Percentiles rank a stretch among this genome's conserved stretches.
These are phyloP conservation scores for Leishmania tropica DNA, from an alignment of 208 protist species.

Conservation along the genomic window DNA sequence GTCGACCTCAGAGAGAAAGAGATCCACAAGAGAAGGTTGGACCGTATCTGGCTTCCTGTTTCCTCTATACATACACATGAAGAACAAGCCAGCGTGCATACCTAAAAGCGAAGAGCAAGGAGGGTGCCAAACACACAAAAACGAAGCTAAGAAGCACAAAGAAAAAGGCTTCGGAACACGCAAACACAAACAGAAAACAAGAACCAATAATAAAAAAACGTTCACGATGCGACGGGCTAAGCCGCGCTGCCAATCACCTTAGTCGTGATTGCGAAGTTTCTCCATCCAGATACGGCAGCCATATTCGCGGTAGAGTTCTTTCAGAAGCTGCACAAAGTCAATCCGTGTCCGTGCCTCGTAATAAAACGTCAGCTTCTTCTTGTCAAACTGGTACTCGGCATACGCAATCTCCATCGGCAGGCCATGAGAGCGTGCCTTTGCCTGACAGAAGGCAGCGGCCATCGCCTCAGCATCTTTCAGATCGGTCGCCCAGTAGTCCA, in stretches of 20 bases:
- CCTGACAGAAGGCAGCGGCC: constrained; percentile 71
- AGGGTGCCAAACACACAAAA: neutral
- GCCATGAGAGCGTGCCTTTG: constrained; percentile 53
- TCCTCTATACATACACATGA: neutral
- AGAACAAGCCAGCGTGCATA: neutral
- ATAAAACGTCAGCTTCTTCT: constrained; percentile 94
- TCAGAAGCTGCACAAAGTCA: constrained; percentile 84
- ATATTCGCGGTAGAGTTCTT: constrained; percentile 87
- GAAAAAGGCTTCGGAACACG: neutral
- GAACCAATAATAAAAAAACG: neutral
- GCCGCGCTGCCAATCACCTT: neutral
- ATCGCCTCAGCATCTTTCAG: constrained; percentile 80
- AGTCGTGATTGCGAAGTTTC: constrained; percentile 58
- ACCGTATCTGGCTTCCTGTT: neutral
- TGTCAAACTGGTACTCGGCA: constrained; percentile 93
- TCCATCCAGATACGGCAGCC: constrained; percentile 93
- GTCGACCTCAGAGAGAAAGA: neutral
- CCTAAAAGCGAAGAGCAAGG: neutral
- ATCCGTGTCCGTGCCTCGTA: constrained; percentile 77
- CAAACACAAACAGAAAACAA: constrained; percentile 4
- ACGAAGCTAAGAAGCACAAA: neutral
- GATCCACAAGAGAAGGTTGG: neutral
- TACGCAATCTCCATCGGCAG: constrained; percentile 84
- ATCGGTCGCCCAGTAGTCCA: constrained; percentile 88
- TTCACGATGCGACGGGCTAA: neutral